Conservation (phyloP, 2,329 filamentous ascomycete species). For the Paradendryphiella salina region DNA sequence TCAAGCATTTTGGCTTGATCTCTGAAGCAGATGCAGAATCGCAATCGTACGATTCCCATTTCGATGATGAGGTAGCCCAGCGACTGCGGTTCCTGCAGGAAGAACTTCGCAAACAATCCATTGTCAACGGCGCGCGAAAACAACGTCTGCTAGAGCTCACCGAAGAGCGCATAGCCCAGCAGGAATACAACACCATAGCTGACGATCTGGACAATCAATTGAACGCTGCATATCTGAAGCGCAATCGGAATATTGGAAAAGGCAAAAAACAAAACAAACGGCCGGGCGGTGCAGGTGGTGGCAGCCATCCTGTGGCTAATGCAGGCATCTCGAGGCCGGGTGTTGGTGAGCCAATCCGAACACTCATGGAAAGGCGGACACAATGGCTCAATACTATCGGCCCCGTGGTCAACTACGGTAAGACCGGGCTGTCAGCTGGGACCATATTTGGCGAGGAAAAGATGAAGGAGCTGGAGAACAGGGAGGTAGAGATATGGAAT, state of each 20-base stretch:
- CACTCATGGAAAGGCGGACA: constrained; percentile 85
- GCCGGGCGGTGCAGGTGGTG: constrained; percentile 73
- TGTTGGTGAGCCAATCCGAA: constrained; percentile 89
- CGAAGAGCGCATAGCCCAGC: constrained; percentile 89
- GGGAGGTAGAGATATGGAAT: constrained; percentile 79
- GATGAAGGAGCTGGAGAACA: constrained; percentile 74
- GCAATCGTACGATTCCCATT: constrained; percentile 84
- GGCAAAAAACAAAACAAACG: constrained; percentile 84
- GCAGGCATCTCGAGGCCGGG: constrained; percentile 51
- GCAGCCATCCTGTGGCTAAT: constrained; percentile 59
- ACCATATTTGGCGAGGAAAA: constrained; percentile 73
- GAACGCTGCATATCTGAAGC: constrained; percentile 92
- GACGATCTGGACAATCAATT: constrained; percentile 96
- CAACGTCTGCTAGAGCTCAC: constrained; percentile 82
- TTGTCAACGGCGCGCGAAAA: constrained; percentile 90
- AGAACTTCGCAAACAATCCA: constrained; percentile 78
- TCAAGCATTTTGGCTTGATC: constrained; percentile 87
- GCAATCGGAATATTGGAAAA: constrained; percentile 91
- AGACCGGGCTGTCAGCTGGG: constrained; percentile 73
- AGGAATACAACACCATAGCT: constrained; percentile 95
- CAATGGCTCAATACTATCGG: constrained; percentile 92
- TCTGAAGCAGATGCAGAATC: constrained; percentile 67
- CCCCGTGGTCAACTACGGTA: constrained; percentile 84
- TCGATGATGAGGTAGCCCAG: constrained; percentile 91
- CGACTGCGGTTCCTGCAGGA: constrained; percentile 83